Base-by-base conservation (phyloP, 129 eudicot species). In the Gnaphalium uliginosum region DNA sequence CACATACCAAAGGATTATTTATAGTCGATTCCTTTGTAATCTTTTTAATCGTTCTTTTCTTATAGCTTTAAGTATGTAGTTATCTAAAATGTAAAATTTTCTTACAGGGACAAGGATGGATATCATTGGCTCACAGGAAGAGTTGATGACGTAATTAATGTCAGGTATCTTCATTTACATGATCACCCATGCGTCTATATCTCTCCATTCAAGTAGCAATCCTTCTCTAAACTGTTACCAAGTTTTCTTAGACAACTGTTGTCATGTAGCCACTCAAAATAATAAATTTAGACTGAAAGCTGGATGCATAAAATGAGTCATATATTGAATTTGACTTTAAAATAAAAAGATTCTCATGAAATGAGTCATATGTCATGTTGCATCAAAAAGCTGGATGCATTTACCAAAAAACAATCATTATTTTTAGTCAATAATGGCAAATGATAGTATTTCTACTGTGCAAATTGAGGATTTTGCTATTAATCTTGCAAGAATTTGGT, bases 81-180 rank as follows among this genome's bases (percentile, higher is more conserved):
- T 77, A 18, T 56, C 29, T 21, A 7, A 25, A 41, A 23, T 7
- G 64, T 51, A 18, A 25, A 22, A 10, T 64, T n/a, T 29, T 71
- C 68, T 64, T 71, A 48, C 66, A 89, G 98, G 87, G 98, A 92
- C 81, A 92, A 92, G 65, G 93, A 89, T 87, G 98, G 98, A 22
- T 92, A 92, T 76, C 85, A 92, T 79, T 92, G 98, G 98, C 93
- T 92, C 68, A 92, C 96, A 18, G 98, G 98, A 24, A 87, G 98
- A 87, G 98, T 92, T 74, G 98, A 92, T 77, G 98, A 92, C 68
- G 98, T 92, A 23, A 92, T 92, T 66, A 92, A 92, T 62, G 98
- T 92, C 85, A 92, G 97, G 97, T 92, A 87, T 22, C 9, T 63
- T 63, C 43, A 30, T 62, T 59, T 10, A 59, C 66, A 22, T 59